phyloP scores from a whole-genome alignment of 768 basidiomycete species.

The Auricularia sp. region DNA sequence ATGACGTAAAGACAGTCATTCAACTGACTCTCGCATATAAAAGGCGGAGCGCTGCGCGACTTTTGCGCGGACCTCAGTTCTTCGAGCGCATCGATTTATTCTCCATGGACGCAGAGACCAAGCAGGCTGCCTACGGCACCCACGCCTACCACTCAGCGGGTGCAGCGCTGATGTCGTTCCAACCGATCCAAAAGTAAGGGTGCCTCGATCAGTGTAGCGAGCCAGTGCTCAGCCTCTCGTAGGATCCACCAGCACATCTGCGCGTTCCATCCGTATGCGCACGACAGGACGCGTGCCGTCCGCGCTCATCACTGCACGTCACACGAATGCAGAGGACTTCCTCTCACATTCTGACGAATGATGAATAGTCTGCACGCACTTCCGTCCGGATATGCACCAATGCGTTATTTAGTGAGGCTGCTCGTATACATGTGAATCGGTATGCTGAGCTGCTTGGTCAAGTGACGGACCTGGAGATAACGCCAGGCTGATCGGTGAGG shows the following conservation, averaged over 20 bases:
- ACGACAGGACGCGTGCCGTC: background rate
- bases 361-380: slow-evolving; percentile 26
- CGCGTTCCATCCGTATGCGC: slow-evolving; percentile 27
- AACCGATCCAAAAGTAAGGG: slow-evolving; percentile 24
- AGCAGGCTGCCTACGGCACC: slow-evolving; percentile 18
- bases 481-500: background rate
- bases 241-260: slow-evolving; percentile 21
- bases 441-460: background rate
- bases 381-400: slow-evolving; percentile 30
- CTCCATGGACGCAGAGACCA: slow-evolving; percentile 20
- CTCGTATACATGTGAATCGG: background rate
- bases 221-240: slow-evolving; percentile 2
- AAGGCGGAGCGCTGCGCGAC: too few species aligned
- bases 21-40: too few species aligned
- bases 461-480: background rate
- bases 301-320: background rate
- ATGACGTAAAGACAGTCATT: too few species aligned
- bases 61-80: too few species aligned
- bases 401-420: slow-evolving; percentile 27
- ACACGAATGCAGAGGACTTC: background rate
- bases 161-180: slow-evolving; percentile 21
- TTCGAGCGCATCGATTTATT: background rate
- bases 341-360: background rate
- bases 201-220: slow-evolving; percentile 5
- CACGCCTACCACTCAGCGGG: slow-evolving; percentile 18